Conservation (phyloP, 768 basidiomycete species). For the Collybia sordida region DNA sequence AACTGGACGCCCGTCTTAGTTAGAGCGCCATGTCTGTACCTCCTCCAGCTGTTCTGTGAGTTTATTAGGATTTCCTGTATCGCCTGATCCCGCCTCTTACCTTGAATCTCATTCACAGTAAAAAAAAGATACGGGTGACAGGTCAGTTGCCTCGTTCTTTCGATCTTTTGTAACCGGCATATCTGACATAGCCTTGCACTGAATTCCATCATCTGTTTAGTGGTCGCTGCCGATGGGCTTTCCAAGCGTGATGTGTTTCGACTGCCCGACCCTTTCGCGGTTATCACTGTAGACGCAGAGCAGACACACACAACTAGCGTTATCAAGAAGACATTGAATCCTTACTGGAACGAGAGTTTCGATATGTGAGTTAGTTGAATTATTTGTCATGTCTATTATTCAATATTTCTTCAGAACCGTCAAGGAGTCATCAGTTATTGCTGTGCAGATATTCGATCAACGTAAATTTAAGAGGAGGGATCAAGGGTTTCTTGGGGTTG, state of each 20-base stretch:
- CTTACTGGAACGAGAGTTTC: constrained; percentile 98
- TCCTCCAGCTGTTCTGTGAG: constrained; percentile 46
- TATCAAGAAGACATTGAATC: constrained; percentile 93
- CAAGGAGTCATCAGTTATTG: constrained; percentile 96
- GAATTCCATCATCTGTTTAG: constrained; percentile 41
- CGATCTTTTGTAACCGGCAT: background rate
- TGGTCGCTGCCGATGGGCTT: constrained; percentile 93
- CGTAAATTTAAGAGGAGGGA: constrained; percentile 98
- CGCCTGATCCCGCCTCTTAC: constrained; percentile 1
- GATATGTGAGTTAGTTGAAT: constrained; percentile 69
- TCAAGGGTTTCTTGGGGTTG: constrained; percentile 97
- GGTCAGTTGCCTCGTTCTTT: constrained; percentile 39
- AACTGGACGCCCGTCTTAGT: background rate
- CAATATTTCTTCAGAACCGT: constrained; percentile 61
- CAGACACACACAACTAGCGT: constrained; percentile 97
- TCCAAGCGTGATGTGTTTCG: constrained; percentile 95
- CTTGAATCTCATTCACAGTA: constrained; percentile 28
- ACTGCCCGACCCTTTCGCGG: constrained; percentile 96
- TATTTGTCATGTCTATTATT: constrained; percentile 2
- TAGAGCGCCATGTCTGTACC: constrained; percentile 41
- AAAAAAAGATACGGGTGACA: constrained; percentile 79
- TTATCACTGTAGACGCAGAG: constrained; percentile 97
- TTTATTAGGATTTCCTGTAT: constrained; percentile 10
- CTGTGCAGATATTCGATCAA: constrained; percentile 99
- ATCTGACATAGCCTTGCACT: background rate